A percentile compares a stretch with the other conserved stretches of the same genome.
These are phyloP conservation scores for Magnusiomyces suaveolens DNA, from an alignment of 1,139 yeast species.

Conservation along the genomic window DNA sequence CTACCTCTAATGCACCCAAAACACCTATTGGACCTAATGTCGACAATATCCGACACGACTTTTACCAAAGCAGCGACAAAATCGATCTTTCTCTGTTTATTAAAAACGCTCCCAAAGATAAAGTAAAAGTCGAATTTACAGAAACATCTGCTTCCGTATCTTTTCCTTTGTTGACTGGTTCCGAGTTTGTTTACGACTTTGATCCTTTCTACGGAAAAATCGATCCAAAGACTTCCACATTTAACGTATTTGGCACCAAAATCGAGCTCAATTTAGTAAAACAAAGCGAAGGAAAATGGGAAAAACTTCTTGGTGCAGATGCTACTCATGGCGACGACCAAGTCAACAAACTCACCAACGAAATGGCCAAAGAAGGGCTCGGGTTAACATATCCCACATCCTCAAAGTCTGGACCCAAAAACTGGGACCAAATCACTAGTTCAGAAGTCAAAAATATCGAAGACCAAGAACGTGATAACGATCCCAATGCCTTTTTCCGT, in stretches of 20 bases:
- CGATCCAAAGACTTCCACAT: constrained; percentile 38
- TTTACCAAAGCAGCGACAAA: constrained; percentile 57
- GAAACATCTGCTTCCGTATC: constrained; percentile 27
- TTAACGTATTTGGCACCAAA: constrained; percentile 59
- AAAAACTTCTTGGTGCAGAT: constrained; percentile 25
- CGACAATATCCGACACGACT: constrained; percentile 54
- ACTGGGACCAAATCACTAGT: constrained; percentile 64
- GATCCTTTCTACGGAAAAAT: constrained; percentile 45
- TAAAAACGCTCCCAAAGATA: constrained; percentile 46
- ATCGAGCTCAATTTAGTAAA: constrained; percentile 51
- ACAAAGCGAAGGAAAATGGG: constrained; percentile 34
- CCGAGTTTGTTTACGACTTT: constrained; percentile 28
- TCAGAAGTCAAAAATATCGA: constrained; percentile 42
- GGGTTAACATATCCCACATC: constrained; percentile 48
- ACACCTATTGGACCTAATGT: constrained; percentile 8
- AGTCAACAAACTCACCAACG: constrained; percentile 11
- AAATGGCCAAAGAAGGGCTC: constrained; percentile 12
- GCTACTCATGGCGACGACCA: constrained; percentile 13
- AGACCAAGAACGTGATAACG: constrained; percentile 34
- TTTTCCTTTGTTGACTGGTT: constrained; percentile 18
- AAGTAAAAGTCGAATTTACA: constrained; percentile 35
- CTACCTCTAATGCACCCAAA: too few species aligned
- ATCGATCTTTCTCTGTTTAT: constrained; percentile 67
- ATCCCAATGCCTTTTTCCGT: constrained; percentile 65
- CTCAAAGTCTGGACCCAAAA: constrained; percentile 42